Evolutionary conservation across 2,329 filamentous ascomycete species (phyloP).

Genomic region (Colletotrichum paranaense): DNA sequence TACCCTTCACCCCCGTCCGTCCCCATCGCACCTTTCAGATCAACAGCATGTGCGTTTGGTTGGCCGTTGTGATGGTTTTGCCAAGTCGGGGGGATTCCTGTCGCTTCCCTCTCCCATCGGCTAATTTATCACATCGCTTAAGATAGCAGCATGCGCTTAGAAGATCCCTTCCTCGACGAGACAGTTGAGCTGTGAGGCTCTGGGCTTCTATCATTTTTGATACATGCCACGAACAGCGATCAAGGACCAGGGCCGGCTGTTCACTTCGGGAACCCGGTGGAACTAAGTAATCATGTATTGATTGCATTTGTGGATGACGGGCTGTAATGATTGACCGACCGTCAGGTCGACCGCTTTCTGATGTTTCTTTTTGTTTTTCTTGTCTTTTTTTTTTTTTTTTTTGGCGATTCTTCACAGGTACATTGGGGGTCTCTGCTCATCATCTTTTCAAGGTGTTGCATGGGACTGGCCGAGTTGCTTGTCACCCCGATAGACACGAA

Average conservation of each 20-base stretch:
- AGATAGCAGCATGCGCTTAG: constrained; percentile 13
- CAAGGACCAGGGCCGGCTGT: not conserved
- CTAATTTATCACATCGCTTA: constrained; percentile 23
- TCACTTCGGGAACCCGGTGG: not conserved
- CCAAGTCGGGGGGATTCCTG: constrained; percentile 18
- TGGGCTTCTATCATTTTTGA: not conserved
- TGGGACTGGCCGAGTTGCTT: not conserved
- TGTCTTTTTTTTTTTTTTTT: not conserved
- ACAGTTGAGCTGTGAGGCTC: constrained; percentile 2
- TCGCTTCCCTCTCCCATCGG: constrained; percentile 20
- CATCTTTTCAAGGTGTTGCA: too few species aligned
- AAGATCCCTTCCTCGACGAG: constrained; percentile 2
- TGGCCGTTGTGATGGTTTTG: not conserved
- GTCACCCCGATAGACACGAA: not conserved
- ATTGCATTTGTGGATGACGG: not conserved
- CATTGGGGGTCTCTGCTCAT: not conserved
- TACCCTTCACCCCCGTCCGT: not conserved
- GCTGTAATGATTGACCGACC: not conserved
- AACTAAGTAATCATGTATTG: not conserved
- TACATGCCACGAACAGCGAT: not conserved
- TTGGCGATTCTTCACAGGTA: not conserved
- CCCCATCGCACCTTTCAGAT: not conserved
- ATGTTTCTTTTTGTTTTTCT: not conserved
- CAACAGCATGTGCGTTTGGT: not conserved
- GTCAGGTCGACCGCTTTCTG: not conserved